Base-by-base conservation (phyloP, 768 basidiomycete species). In the Mycena filopes region DNA sequence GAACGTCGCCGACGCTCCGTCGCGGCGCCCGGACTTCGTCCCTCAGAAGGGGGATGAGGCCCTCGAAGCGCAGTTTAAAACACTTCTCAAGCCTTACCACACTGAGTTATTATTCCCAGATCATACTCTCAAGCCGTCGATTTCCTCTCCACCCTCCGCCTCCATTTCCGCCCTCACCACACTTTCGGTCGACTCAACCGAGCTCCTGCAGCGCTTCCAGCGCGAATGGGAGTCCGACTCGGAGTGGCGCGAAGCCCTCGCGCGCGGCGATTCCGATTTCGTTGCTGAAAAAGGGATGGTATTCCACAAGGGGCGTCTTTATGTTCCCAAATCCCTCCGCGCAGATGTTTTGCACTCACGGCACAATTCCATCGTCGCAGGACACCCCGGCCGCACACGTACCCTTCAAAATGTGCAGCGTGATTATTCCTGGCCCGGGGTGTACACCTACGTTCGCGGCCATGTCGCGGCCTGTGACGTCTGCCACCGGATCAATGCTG, bases 401-500 rank as follows among this genome's bases (percentile, higher is more conserved):
- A 85, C 83, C 0, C 56, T 72, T 11, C 66, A 75, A 4, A 60
- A 77, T 2, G 64, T 85, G 4, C 46, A 42, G 0, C 71, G 76
- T 6, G 72, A 83, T 43, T 85, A 79, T 67, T 81, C 73, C 3
- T 86, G 83, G 83, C 83, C 75, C 4, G 71, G 73, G 2, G 63
- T 79, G 33, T 50, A 59, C 38, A 65, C 62, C 25, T 70, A 70
- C 41, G 47, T 77, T 15, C 67, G 70, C 7, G 38, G 58, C 23
- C 79, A 80, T 48, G 75, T 82, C 23, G 42, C 66, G 3, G 66
- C 79, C 5, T 84, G 83, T 61, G 73, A 77, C 11, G 55, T 68
- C 3, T 84, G 82, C 66, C 58, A 53, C 23, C 70, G 74, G 5
- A 72, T 66, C 56, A 83, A 84, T 62, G 38, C 70, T 4, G 56